phyloP scores from a whole-genome alignment of 1,139 yeast genomes.

The Pichia terricola region DNA sequence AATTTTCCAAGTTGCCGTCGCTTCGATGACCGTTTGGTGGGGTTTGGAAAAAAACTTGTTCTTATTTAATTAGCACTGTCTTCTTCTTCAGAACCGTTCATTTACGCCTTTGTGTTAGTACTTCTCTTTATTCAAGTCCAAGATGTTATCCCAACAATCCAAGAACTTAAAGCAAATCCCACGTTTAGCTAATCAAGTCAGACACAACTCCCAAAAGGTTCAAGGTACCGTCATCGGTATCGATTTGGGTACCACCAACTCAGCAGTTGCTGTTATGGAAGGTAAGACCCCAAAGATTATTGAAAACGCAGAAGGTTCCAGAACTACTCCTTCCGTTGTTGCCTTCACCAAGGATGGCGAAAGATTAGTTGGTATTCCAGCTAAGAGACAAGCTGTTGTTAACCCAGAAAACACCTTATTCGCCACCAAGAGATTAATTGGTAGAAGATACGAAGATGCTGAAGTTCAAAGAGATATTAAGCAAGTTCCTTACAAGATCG shows the following conservation, averaged over 20 bases:
- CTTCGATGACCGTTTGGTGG: too few relatives aligned
- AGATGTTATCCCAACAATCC: not conserved
- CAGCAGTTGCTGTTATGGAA: conserved; percentile 97
- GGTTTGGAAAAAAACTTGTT: too few relatives aligned
- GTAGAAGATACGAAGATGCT: conserved; percentile 91
- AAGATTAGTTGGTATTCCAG: conserved; percentile 95
- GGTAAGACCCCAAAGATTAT: conserved; percentile 94
- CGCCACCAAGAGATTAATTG: conserved; percentile 97
- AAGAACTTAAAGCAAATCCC: not conserved
- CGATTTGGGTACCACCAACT: conserved; percentile 98
- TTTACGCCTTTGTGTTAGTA: not conserved
- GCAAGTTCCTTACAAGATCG: conserved; percentile 95
- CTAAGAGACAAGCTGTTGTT: conserved; percentile 98
- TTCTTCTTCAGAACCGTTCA: not conserved
- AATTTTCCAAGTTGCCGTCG: too few relatives aligned
- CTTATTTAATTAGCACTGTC: too few relatives aligned
- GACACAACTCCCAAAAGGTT: conserved; percentile 39
- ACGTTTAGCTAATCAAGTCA: conserved; percentile 24
- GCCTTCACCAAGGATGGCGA: conserved; percentile 97
- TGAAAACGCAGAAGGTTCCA: conserved; percentile 97
- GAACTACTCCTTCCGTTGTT: conserved; percentile 97
- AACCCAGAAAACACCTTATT: conserved; percentile 96
- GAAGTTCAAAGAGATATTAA: conserved; percentile 96
- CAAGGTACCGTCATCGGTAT: conserved; percentile 90
- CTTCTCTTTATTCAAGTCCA: not conserved